phyloP scores from a whole-genome alignment of 1,284 basidiomycete genomes.

The Leccinum subfulvum region DNA sequence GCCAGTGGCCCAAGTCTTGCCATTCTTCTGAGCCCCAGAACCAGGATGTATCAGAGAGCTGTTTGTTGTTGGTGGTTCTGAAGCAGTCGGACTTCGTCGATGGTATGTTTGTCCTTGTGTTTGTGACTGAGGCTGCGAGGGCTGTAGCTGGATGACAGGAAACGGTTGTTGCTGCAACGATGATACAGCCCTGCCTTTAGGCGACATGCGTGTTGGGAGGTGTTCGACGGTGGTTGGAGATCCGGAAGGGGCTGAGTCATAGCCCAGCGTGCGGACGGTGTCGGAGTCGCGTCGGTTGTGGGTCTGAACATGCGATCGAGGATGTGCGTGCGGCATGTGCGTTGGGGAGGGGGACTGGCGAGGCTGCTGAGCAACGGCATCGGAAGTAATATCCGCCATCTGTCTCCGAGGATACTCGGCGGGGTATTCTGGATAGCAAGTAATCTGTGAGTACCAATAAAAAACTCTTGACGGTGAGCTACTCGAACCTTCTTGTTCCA shows the following conservation, averaged over 20 bases:
- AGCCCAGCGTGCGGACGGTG: slow-evolving; percentile 53
- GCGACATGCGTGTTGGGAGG: slow-evolving; percentile 26
- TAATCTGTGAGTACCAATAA: slow-evolving; percentile 13
- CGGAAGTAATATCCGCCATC: slow-evolving; percentile 15
- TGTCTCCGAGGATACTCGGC: slow-evolving; percentile 21
- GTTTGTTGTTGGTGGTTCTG: slow-evolving; percentile 51
- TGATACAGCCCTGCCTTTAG: slow-evolving; percentile 21
- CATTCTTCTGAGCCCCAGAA: slow-evolving; percentile 26
- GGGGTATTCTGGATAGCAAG: slow-evolving; percentile 29
- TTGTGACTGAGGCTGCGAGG: slow-evolving; percentile 24
- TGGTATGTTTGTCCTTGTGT: slow-evolving; percentile 39
- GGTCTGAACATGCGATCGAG: slow-evolving; percentile 27
- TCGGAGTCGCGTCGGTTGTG: slow-evolving; percentile 74
- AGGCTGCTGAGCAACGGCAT: slow-evolving; percentile 29
- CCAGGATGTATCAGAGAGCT: slow-evolving; percentile 32
- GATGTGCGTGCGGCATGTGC: slow-evolving; percentile 35
- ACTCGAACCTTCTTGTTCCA: slow-evolving; percentile 39
- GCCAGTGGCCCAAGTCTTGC: slow-evolving; percentile 51
- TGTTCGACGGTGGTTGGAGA: slow-evolving; percentile 45
- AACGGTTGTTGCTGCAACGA: slow-evolving; percentile 30
- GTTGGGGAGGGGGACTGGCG: slow-evolving; percentile 59
- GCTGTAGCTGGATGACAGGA: slow-evolving; percentile 28
- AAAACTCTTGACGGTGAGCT: slow-evolving; percentile 9
- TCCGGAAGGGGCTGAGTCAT: slow-evolving; percentile 25
- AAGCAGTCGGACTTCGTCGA: slow-evolving; percentile 62